phyloP scores from a whole-genome alignment of 257 asterid genomes.

The Fraxinus quadrangulata region DNA sequence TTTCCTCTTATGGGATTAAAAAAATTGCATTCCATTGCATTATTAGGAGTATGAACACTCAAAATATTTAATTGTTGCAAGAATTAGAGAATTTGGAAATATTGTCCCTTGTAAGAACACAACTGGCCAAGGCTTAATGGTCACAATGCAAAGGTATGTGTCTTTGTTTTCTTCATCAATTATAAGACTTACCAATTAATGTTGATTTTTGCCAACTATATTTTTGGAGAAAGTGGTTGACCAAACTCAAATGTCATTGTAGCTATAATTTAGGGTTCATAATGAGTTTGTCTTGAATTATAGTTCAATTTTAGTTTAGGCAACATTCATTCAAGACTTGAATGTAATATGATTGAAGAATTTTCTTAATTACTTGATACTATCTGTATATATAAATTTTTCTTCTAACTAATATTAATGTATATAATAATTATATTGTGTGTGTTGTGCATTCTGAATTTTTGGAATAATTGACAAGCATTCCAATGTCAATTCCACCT shows the following conservation, averaged over 20 bases:
- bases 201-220: slow-evolving; percentile 1
- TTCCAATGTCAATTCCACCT: neutral
- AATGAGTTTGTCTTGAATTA: too few relatives aligned
- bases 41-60: neutral
- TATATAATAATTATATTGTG: too few relatives aligned
- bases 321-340: neutral
- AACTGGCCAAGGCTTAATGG: neutral
- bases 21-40: neutral
- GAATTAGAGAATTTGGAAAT: neutral
- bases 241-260: neutral
- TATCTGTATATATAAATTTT: too few relatives aligned
- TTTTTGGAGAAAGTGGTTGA: neutral
- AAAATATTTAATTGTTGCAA: neutral
- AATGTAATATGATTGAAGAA: neutral
- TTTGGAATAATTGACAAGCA: neutral
- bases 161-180: neutral
- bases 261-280: too few relatives aligned
- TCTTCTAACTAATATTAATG: neutral
- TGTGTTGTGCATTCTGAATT: too few relatives aligned
- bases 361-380: neutral
- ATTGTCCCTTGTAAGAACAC: neutral
- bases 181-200: neutral
- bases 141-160: neutral
- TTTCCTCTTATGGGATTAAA: too few relatives aligned
- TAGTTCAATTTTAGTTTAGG: too few relatives aligned